phyloP scores from a whole-genome alignment of 306 rosid species.

The Ochetophila trinervis region DNA sequence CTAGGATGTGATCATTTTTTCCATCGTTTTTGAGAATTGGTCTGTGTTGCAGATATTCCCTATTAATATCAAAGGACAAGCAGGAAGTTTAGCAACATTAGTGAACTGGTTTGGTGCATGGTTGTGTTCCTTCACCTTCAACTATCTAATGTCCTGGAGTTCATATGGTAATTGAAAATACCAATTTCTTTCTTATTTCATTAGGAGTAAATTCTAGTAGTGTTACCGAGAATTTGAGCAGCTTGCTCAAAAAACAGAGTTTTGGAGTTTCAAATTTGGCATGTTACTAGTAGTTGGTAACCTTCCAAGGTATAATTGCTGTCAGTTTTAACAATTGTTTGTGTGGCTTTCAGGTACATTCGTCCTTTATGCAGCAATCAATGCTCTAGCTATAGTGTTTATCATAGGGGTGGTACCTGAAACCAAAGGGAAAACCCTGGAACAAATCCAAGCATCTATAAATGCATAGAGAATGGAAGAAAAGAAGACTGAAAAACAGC shows the following conservation, averaged over 20 bases:
- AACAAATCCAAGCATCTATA: conserved; percentile 79
- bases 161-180: conserved; percentile 55
- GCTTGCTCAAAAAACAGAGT: no score
- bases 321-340: conserved; percentile 9
- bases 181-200: conserved; percentile 7
- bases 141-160: conserved; percentile 84
- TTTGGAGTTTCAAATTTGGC: no score
- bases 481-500: not conserved
- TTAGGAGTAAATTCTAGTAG: not conserved
- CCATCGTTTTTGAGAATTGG: not conserved
- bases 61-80: conserved; percentile 73
- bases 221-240: not conserved
- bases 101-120: conserved; percentile 95
- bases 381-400: conserved; percentile 64
- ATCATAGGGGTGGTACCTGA: conserved; percentile 66
- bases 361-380: conserved; percentile 65
- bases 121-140: conserved; percentile 83
- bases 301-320: conserved; percentile 3
- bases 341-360: conserved; percentile 67
- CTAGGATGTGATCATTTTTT: not conserved
- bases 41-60: conserved; percentile 69
- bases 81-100: conserved; percentile 85
- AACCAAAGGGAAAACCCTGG: conserved; percentile 86
- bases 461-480: conserved; percentile 34
- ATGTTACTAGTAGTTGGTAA: no score